Conservation (phyloP, 805 yeast species). For the Suhomyces sp. region DNA sequence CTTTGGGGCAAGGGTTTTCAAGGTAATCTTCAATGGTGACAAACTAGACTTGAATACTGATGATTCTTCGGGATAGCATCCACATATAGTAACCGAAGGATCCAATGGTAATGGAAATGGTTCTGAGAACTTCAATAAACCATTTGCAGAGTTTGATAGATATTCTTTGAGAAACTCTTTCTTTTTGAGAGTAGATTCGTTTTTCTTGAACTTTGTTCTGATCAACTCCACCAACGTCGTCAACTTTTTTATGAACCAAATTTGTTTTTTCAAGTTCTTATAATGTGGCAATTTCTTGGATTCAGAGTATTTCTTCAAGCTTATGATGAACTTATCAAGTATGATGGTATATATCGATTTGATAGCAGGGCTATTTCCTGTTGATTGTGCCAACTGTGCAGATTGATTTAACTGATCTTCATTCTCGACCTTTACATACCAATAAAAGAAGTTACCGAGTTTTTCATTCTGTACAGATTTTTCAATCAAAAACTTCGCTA, state of each 20-base stretch:
- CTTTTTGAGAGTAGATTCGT: conserved; percentile 78
- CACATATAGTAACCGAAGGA: conserved; percentile 71
- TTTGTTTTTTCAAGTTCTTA: conserved; percentile 55
- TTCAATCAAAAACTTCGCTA: conserved; percentile 72
- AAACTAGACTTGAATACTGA: conserved; percentile 89
- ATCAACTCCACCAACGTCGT: conserved; percentile 65
- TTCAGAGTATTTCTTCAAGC: conserved; percentile 28
- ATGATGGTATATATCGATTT: conserved; percentile 30
- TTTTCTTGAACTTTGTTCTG: conserved; percentile 49
- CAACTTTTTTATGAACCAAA: conserved; percentile 63
- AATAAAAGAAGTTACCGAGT: conserved; percentile 81
- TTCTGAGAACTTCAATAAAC: conserved; percentile 42
- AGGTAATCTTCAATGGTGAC: conserved; percentile 81
- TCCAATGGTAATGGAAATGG: conserved; percentile 79
- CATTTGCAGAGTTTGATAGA: conserved; percentile 48
- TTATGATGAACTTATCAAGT: conserved; percentile 42
- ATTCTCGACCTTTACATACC: conserved; percentile 88
- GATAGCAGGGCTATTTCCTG: background rate
- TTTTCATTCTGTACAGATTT: conserved; percentile 63
- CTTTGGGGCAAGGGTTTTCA: conserved; percentile 50
- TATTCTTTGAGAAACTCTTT: conserved; percentile 64
- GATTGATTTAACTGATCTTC: conserved; percentile 51
- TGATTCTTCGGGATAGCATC: conserved; percentile 75
- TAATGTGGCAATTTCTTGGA: conserved; percentile 32
- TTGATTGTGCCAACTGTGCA: conserved; percentile 8